Conservation (phyloP, 495 filamentous ascomycete species). For the Paragyromitra xinjiangensis region DNA sequence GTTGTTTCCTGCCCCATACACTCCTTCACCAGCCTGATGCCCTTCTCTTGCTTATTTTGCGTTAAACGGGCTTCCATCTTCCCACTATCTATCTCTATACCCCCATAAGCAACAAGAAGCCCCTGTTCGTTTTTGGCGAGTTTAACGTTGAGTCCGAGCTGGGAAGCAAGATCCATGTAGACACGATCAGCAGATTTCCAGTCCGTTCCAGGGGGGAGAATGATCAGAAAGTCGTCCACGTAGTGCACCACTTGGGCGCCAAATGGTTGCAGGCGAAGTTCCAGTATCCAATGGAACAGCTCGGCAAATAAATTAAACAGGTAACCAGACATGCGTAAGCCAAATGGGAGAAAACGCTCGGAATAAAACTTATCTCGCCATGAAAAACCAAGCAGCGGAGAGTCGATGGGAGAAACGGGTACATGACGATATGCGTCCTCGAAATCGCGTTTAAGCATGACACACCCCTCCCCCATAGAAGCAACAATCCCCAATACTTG, state of each 20-base stretch:
- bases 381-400: conserved; percentile 27
- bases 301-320: conserved; percentile 41
- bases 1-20: background rate
- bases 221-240: conserved; percentile 39
- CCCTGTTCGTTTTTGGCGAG: conserved; percentile 4
- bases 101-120: background rate
- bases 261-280: background rate
- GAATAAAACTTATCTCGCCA: conserved; percentile 20
- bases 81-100: background rate
- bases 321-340: conserved; percentile 13
- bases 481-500: background rate
- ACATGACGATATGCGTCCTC: conserved; percentile 38
- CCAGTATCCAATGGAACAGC: conserved; percentile 32
- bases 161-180: background rate
- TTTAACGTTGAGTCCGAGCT: conserved; percentile 10
- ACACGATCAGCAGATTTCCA: background rate
- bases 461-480: background rate
- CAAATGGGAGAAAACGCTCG: conserved; percentile 44
- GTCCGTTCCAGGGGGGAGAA: conserved; percentile 8
- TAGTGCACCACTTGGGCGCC: conserved; percentile 27
- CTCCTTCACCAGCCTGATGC: background rate
- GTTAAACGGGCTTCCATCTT: background rate
- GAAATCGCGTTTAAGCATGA: conserved; percentile 39
- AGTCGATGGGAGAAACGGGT: conserved; percentile 26
- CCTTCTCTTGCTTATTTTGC: background rate